Evolutionary conservation across 2,329 filamentous ascomycete genomes (phyloP).

Genomic region (Monosporascus ibericus): DNA sequence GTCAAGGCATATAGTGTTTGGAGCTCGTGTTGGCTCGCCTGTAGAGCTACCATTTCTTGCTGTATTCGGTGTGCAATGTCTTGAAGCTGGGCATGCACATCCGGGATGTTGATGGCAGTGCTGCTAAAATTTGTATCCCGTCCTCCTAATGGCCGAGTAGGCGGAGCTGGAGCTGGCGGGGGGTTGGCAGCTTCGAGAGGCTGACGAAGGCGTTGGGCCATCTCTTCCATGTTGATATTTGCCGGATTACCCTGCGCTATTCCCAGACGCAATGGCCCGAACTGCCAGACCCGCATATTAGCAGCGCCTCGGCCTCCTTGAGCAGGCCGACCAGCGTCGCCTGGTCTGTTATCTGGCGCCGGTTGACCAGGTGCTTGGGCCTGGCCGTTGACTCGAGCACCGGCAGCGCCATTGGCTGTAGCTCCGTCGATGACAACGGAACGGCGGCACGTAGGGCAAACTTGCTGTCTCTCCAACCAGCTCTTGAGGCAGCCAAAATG

Average conservation of each 20-base stretch:
- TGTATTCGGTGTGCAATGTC: constrained; percentile 64
- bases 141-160: constrained; percentile 3
- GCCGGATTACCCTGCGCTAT: constrained; percentile 64
- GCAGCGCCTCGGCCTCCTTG: constrained; percentile 25
- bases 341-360: constrained; percentile 18
- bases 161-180: constrained; percentile 8
- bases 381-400: constrained; percentile 28
- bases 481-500: constrained; percentile 93
- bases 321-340: constrained; percentile 26
- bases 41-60: constrained; percentile 58
- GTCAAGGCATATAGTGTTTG: constrained; percentile 62
- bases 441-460: constrained; percentile 88
- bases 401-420: constrained; percentile 27
- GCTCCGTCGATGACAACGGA: constrained; percentile 63
- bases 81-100: constrained; percentile 54
- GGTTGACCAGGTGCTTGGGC: constrained; percentile 20
- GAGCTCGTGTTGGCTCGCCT: constrained; percentile 60
- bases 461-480: constrained; percentile 95
- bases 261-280: constrained; percentile 69
- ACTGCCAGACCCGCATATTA: constrained; percentile 58
- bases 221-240: constrained; percentile 61
- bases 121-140: constrained; percentile 2
- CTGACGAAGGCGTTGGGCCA: constrained; percentile 57
- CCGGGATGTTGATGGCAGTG: constrained; percentile 15
- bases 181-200: constrained; percentile 26